These are phyloP conservation scores for Colletotrichum camelliae DNA, from an alignment of 2,329 filamentous ascomycete genomes.

Conservation along the genomic window DNA sequence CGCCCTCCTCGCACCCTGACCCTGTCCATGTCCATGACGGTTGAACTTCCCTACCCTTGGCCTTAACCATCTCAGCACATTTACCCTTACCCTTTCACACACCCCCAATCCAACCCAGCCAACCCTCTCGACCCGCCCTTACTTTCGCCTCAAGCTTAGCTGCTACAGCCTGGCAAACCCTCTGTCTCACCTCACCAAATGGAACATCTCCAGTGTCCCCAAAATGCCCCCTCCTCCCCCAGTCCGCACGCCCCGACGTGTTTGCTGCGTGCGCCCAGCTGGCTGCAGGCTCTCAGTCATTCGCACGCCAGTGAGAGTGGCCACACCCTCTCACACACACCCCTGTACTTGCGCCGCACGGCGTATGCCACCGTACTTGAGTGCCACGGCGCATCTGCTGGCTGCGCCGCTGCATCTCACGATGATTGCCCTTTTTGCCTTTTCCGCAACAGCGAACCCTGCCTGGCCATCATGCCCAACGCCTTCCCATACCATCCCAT, in stretches of 20 bases:
- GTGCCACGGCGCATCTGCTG: background rate
- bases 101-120: background rate
- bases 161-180: background rate
- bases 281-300: background rate
- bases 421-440: background rate
- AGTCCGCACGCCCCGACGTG: background rate
- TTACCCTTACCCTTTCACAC: background rate
- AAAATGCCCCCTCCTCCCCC: background rate
- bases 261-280: background rate
- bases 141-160: background rate
- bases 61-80: background rate
- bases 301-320: background rate
- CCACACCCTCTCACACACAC: background rate
- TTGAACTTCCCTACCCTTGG: background rate
- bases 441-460: background rate
- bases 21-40: background rate
- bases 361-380: background rate
- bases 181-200: background rate
- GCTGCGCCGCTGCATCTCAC: constrained; percentile 8
- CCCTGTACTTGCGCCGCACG: background rate
- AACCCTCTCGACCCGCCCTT: background rate
- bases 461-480: background rate
- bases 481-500: background rate
- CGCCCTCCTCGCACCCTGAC: background rate
- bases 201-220: background rate